phyloP scores from a whole-genome alignment of 228 moss, liverwort and hornwort species.

The Sphagnum magellanicum region DNA sequence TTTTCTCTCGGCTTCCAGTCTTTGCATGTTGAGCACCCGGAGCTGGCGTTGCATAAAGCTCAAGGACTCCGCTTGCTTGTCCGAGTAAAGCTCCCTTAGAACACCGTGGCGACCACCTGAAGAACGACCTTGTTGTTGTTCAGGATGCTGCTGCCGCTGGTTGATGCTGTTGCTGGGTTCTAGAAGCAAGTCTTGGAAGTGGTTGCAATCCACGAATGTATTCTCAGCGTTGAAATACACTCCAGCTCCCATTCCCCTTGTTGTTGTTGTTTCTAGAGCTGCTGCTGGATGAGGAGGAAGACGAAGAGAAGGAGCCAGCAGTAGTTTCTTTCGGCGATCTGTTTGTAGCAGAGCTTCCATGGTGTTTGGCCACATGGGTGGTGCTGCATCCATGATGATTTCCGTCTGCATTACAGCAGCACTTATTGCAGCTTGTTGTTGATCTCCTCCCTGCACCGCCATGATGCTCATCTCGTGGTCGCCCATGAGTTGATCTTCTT shows the following conservation, averaged over 20 bases:
- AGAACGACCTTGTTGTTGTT: neutral
- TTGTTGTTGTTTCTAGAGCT: no score
- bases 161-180: no score
- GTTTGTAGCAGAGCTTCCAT: constrained; percentile 6
- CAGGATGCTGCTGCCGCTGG: no score
- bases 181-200: no score
- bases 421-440: neutral
- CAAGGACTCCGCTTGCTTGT: constrained; percentile 20
- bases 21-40: constrained; percentile 19
- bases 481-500: neutral
- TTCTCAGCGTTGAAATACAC: no score
- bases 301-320: no score
- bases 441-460: neutral
- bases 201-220: no score
- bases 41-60: constrained; percentile 23
- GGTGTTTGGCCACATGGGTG: constrained; percentile 29
- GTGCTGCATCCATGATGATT: no score
- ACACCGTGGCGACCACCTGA: neutral
- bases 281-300: no score
- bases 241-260: no score
- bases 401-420: no score
- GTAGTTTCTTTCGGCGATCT: constrained; percentile 1
- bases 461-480: neutral
- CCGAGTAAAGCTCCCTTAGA: constrained; percentile 8
- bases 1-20: constrained; percentile 31